phyloP scores from a whole-genome alignment of 2,329 filamentous ascomycete genomes.

The Cladophialophora yegresii region DNA sequence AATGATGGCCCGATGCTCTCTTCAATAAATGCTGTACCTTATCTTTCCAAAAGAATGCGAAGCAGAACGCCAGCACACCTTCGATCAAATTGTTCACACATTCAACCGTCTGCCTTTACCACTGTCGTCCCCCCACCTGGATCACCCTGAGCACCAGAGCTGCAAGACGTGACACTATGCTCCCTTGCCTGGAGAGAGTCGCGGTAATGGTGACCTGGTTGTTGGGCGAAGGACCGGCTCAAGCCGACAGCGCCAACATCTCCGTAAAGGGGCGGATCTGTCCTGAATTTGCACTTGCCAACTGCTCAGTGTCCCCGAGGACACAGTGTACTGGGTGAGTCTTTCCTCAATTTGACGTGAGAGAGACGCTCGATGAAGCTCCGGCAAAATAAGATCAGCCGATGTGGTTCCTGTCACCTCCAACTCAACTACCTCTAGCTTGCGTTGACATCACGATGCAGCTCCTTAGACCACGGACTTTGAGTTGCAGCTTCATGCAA shows the following conservation, averaged over 20 bases:
- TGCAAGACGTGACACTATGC: conserved; percentile 18
- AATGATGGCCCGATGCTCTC: background rate
- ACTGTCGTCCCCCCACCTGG: background rate
- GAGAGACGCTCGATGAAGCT: background rate
- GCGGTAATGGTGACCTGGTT: conserved; percentile 21
- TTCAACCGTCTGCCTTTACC: background rate
- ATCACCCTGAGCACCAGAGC: conserved; percentile 14
- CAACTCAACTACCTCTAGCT: background rate
- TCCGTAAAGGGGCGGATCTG: conserved; percentile 14
- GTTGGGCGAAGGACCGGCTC: conserved; percentile 10
- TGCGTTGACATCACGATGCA: conserved; percentile 21
- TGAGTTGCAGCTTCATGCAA: conserved; percentile 12
- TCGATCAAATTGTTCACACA: background rate
- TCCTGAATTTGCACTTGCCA: background rate
- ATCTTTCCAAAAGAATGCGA: background rate
- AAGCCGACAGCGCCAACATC: conserved; percentile 22
- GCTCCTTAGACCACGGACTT: conserved; percentile 12
- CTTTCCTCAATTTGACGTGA: background rate
- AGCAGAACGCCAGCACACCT: background rate
- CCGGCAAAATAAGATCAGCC: background rate
- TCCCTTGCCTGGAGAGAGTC: conserved; percentile 20
- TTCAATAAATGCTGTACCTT: background rate
- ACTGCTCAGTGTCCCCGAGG: background rate
- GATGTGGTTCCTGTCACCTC: background rate
- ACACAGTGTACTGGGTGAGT: background rate